Percentiles rank a stretch among this genome's conserved stretches.
These are phyloP conservation scores for Drechslerella stenobrocha DNA, from an alignment of 2,329 filamentous ascomycete species.

Conservation along the genomic window DNA sequence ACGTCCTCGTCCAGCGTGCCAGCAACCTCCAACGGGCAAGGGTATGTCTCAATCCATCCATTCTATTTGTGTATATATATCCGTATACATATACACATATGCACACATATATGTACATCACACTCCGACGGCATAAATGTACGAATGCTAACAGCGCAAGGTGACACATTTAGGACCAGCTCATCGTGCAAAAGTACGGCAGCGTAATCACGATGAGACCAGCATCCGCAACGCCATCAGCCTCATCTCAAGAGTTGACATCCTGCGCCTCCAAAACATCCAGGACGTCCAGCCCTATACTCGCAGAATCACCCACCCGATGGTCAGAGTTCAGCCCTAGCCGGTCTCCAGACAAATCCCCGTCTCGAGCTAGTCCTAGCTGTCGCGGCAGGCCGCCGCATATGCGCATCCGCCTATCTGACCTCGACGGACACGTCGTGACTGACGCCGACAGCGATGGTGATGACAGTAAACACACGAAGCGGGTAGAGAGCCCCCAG, in stretches of 20 bases:
- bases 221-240: background rate
- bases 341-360: too few relatives aligned
- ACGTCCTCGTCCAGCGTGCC: slow-evolving; percentile 7
- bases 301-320: background rate
- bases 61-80: background rate
- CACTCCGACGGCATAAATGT: background rate
- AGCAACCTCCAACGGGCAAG: slow-evolving; percentile 13
- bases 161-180: slow-evolving; percentile 21
- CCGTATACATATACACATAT: background rate
- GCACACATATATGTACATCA: background rate
- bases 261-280: background rate
- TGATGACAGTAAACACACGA: slow-evolving; percentile 7
- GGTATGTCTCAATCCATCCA: slow-evolving; percentile 7
- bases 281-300: background rate
- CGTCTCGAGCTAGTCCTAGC: slow-evolving; percentile 11
- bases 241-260: background rate
- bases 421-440: slow-evolving; percentile 25
- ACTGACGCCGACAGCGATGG: slow-evolving; percentile 11
- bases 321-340: background rate
- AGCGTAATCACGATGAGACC: slow-evolving; percentile 25
- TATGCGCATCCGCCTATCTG: background rate
- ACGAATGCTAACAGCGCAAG: too few relatives aligned
- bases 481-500: background rate
- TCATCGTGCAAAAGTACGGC: slow-evolving; percentile 17
- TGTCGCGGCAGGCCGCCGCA: background rate